A percentile compares a stretch with the other conserved stretches of the same genome.
These are phyloP conservation scores for Craterostigma plantagineum DNA, from an alignment of 257 asterid genomes.

Conservation along the genomic window DNA sequence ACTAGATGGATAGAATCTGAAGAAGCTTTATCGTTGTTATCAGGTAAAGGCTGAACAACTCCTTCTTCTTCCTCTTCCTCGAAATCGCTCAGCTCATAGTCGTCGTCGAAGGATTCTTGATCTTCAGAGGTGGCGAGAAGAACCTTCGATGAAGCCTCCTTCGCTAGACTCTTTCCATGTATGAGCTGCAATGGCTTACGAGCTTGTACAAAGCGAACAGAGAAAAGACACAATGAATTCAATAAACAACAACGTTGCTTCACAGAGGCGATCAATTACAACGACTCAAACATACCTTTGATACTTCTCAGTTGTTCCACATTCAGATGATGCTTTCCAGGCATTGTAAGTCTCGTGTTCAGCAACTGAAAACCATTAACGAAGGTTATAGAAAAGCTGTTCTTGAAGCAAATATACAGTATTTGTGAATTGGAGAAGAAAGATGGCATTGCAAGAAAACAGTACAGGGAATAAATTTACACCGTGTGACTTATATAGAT, in stretches of 20 bases:
- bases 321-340: too few relatives aligned
- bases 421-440: too few relatives aligned
- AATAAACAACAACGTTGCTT: neutral
- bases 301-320: too few relatives aligned
- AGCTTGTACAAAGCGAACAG: slow-evolving; percentile 18
- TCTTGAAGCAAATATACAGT: too few relatives aligned
- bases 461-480: neutral
- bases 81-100: neutral
- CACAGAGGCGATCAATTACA: slow-evolving; percentile 3
- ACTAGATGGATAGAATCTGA: slow-evolving; percentile 12
- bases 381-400: neutral
- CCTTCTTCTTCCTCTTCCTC: neutral
- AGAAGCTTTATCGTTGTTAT: slow-evolving; percentile 19
- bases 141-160: slow-evolving; percentile 16
- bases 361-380: neutral
- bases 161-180: slow-evolving; percentile 22
- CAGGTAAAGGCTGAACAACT: slow-evolving; percentile 13
- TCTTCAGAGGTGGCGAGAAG: slow-evolving; percentile 39
- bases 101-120: slow-evolving; percentile 8
- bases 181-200: slow-evolving; percentile 23
- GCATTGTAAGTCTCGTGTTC: neutral
- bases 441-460: neutral
- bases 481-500: neutral
- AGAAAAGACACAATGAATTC: slow-evolving; percentile 3
- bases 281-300: too few relatives aligned